Percentiles rank a stretch among this genome's conserved stretches.
These are phyloP conservation scores for Gorgonomyces haynaldii DNA, from an alignment of 192 early-diverging fungal species.

Conservation along the genomic window DNA sequence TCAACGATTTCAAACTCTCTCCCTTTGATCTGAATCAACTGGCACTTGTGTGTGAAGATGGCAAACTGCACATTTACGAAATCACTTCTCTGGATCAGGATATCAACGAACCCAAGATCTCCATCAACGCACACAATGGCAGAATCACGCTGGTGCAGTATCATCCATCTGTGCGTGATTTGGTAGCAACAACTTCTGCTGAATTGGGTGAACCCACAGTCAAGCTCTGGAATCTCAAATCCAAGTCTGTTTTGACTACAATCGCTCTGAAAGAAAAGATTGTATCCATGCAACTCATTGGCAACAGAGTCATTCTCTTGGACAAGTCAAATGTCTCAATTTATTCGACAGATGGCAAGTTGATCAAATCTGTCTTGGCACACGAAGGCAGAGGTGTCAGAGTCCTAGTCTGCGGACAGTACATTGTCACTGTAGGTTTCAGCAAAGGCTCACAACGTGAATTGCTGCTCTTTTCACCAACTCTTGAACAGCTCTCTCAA, in stretches of 20 bases:
- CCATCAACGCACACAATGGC: constrained; percentile 27
- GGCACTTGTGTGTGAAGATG: constrained; percentile 54
- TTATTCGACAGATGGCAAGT: too few species aligned
- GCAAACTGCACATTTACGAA: constrained; percentile 40
- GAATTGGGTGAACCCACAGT: constrained; percentile 37
- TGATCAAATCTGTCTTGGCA: too few species aligned
- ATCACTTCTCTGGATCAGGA: constrained; percentile 53
- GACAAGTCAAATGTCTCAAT: too few species aligned
- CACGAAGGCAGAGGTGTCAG: too few species aligned
- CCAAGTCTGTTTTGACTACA: constrained; percentile 10
- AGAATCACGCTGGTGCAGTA: constrained; percentile 40
- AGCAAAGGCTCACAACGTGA: constrained; percentile 40
- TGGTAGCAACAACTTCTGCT: constrained; percentile 47
- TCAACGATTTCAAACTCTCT: constrained; percentile 59
- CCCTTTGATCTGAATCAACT: constrained; percentile 54
- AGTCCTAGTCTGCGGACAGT: too few species aligned
- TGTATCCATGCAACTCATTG: too few species aligned
- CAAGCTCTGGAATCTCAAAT: constrained; percentile 43
- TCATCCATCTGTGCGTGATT: constrained; percentile 44
- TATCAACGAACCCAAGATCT: constrained; percentile 15
- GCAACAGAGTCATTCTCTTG: too few species aligned
- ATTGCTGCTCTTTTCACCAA: constrained; percentile 40
- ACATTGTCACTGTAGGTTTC: too few species aligned
- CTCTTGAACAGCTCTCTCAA: constrained; percentile 8
- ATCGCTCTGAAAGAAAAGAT: constrained; percentile 15